Evolutionary conservation across 768 basidiomycete species (phyloP), one percentile per base, ranked within the genome.

Genomic region (Leccinum subtestaceum): DNA sequence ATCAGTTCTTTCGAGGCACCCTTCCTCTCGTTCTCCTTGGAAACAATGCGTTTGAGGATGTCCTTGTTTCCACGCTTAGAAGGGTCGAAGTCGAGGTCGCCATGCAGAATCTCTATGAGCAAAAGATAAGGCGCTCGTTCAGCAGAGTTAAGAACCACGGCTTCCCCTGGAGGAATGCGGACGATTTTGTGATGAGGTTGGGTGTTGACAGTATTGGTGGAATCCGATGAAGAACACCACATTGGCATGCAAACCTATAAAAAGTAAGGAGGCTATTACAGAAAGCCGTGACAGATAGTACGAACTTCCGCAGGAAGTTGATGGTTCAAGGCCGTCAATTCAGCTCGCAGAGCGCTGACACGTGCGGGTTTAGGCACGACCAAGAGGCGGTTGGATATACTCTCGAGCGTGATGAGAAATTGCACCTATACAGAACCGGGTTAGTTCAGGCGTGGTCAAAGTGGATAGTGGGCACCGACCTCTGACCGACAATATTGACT

Each of bases 141-240:
- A 3, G 97, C 97, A 19, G 96, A 98, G 71, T 99, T 99, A 27
- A 99, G 82, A 10, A 98, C 97, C 48, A 98, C 97, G 57, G 93
- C 91, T 77, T 99, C 97, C 13, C 95, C 93, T 3, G 97, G 96
- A 11, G 96, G 95, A 68, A 99, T 96, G 63, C 97, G 87, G 53
- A 98, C 95, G 53, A 99, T 93, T 46, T 93, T 88, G 71, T 98
- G 95, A 71, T 98, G 96, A 5, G 90, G 85, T 66, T 84, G 78
- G 6, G 81, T 78, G 43, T 52, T 50, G 78, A 73, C 31, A 49
- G 50, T n/a, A 9, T 67, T 67, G 13, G 74, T 71, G 21, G 73
- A 64, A 69, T 91, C 88, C 13, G 93, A 86, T 7, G 91, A 87
- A 11, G 81, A 72, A 67, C 91, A 93, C 91, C 91, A 93, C 82